These are phyloP conservation scores for Cinnamomum chago DNA, from an alignment of 164 flowering plant genomes.

Conservation along the genomic window DNA sequence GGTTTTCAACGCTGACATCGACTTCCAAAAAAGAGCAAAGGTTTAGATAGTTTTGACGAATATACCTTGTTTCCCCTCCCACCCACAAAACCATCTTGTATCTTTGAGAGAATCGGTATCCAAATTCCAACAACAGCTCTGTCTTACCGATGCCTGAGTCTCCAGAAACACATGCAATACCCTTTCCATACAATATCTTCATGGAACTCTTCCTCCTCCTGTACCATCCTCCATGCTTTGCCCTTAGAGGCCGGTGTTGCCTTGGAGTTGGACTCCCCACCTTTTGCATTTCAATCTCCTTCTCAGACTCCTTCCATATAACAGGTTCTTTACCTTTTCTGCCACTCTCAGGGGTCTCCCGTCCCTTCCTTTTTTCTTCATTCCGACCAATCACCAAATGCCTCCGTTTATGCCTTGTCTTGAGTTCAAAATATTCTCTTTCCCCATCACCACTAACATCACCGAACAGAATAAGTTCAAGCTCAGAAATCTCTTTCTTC, in stretches of 20 bases:
- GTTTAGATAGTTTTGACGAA: constrained; percentile 83
- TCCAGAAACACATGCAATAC: constrained; percentile 89
- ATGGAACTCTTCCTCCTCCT: constrained; percentile 48
- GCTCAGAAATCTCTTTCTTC: constrained; percentile 81
- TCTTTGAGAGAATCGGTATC: constrained; percentile 72
- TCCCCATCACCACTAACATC: constrained; percentile 77
- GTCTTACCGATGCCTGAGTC: constrained; percentile 95
- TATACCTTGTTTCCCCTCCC: constrained; percentile 81
- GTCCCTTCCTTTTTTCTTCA: constrained; percentile 41
- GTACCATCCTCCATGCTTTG: constrained; percentile 38
- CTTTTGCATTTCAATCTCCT: constrained; percentile 90
- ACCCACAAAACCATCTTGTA: constrained; percentile 96
- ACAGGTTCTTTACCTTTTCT: constrained; percentile 78
- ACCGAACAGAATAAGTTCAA: constrained; percentile 86
- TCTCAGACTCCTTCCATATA: constrained; percentile 87
- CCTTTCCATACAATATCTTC: constrained; percentile 75
- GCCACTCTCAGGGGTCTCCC: constrained; percentile 28
- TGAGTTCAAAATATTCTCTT: constrained; percentile 75
- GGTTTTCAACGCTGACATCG: constrained; percentile 70
- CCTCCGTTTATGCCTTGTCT: constrained; percentile 60
- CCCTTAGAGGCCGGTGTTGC: constrained; percentile 27
- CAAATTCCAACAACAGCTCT: constrained; percentile 85
- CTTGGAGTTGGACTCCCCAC: constrained; percentile 29
- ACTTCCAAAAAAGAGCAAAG: constrained; percentile 71
- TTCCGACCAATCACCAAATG: constrained; percentile 54